A percentile compares a stretch with the other conserved stretches of the same genome.
These are phyloP conservation scores for Exophiala sideris DNA, from an alignment of 2,329 filamentous ascomycete genomes.

Conservation along the genomic window DNA sequence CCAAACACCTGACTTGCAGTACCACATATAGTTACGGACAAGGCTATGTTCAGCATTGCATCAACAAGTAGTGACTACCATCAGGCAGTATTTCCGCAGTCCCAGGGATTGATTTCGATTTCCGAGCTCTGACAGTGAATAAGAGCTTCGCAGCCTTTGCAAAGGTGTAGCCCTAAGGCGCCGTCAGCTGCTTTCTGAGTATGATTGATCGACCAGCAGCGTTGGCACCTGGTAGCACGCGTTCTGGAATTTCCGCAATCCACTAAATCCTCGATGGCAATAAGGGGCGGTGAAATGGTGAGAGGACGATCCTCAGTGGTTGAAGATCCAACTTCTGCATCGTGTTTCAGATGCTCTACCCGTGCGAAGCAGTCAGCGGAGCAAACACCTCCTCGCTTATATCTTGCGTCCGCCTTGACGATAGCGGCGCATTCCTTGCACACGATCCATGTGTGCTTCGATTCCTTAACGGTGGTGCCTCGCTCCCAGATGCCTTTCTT, in stretches of 20 bases:
- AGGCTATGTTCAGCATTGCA: neutral
- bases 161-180: neutral
- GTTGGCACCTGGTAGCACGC: conserved; percentile 9
- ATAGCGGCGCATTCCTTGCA: conserved; percentile 7
- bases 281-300: neutral
- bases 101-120: neutral
- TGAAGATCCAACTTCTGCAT: neutral
- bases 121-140: neutral
- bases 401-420: neutral
- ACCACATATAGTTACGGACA: too few relatives aligned
- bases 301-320: neutral
- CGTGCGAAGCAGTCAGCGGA: conserved; percentile 1
- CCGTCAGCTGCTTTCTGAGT: conserved; percentile 4
- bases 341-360: neutral
- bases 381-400: conserved; percentile 4
- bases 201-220: conserved; percentile 16
- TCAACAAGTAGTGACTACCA: neutral
- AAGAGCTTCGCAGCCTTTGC: conserved; percentile 1
- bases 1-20: too few relatives aligned
- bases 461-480: conserved; percentile 10
- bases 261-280: neutral
- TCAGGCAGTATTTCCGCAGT: too few relatives aligned
- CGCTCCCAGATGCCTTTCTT: conserved; percentile 21
- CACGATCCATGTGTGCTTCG: neutral
- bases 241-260: neutral